Evolutionary conservation across 345 rosid species (phyloP).

Genomic region (Gossypium sturtianum): DNA sequence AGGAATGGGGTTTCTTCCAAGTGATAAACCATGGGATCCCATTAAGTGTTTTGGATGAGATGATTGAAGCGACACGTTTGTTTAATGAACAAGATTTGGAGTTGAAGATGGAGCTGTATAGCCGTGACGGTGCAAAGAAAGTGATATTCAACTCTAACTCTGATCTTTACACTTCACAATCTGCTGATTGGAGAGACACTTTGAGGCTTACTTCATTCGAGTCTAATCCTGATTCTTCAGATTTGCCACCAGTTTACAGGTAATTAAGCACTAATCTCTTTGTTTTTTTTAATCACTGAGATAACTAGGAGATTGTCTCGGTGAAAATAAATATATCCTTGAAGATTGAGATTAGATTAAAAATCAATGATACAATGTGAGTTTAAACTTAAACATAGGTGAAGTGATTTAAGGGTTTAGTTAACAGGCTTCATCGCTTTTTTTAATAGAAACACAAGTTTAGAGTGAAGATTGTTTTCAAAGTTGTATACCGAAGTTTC

Average conservation of each 20-base stretch:
- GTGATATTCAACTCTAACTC: not conserved
- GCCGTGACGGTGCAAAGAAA: not conserved
- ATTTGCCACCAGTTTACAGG: constrained; percentile 23
- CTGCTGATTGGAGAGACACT: constrained; percentile 26
- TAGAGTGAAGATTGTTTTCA: no score
- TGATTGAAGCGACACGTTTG: constrained; percentile 24
- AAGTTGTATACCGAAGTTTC: no score
- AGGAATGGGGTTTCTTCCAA: constrained; percentile 45
- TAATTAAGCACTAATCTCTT: not conserved
- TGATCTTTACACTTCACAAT: constrained; percentile 2
- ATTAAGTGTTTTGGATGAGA: constrained; percentile 21
- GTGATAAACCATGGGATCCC: constrained; percentile 48
- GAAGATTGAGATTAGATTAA: no score
- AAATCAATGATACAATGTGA: no score
- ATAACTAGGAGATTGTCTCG: no score
- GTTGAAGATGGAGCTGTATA: not conserved
- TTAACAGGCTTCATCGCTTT: no score
- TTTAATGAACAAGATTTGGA: constrained; percentile 23
- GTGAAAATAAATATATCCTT: no score
- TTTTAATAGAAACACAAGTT: no score
- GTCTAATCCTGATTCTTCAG: constrained; percentile 12
- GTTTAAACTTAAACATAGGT: no score
- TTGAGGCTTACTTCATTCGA: not conserved
- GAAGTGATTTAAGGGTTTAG: no score
- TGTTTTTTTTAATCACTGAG: no score